Evolutionary conservation across 495 filamentous ascomycete species (phyloP), one percentile per base, ranked within the genome.

Genomic region (Geopyxis carbonaria): DNA sequence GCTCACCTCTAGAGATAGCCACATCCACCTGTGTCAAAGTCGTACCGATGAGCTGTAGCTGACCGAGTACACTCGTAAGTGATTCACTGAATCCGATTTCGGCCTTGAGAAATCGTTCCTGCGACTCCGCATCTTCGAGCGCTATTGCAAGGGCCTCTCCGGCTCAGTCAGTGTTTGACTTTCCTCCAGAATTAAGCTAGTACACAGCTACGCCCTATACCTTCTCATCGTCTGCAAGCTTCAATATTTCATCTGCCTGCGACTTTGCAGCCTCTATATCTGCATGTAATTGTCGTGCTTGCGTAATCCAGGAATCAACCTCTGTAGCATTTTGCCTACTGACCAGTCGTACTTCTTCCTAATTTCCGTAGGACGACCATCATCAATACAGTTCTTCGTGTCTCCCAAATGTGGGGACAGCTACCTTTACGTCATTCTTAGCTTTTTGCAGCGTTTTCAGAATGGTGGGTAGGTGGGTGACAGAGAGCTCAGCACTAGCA

Each of bases 271-370:
- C 60, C 46, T 75, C 64, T 27, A 82, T 76, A 44, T 80, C 77
- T 8, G 55, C 55, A 43, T 73, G 71, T 5, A 81, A 64, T 44
- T 71, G 67, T 52, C 66, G 69, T 14, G 78, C 76, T 57, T 77
- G 73, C n/a, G 61, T 50, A 37, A 80, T 77, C 77, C 77, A 82
- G 14, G 67, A 69, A 55, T 80, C 76, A 48, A 78, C 65, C 48
- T 76, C 71, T 23, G 71, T 64, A 21, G 67, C 68, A 42, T 66
- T 69, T 29, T 67, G 61, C 19, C 63, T 64, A 55, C 73, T 76
- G 4, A 72, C 46, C 22, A 53, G 57, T 40, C 67, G 69, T 22
- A 81, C 71, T 40, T 74, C 65, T 30, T 60, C 58, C 73, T 78
- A 51, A 45, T 27, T n/a, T 4, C 6, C 22, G 20, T 24, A n/a